Base-by-base conservation (phyloP, 768 basidiomycete species). In the Tremella yokohamensis region DNA sequence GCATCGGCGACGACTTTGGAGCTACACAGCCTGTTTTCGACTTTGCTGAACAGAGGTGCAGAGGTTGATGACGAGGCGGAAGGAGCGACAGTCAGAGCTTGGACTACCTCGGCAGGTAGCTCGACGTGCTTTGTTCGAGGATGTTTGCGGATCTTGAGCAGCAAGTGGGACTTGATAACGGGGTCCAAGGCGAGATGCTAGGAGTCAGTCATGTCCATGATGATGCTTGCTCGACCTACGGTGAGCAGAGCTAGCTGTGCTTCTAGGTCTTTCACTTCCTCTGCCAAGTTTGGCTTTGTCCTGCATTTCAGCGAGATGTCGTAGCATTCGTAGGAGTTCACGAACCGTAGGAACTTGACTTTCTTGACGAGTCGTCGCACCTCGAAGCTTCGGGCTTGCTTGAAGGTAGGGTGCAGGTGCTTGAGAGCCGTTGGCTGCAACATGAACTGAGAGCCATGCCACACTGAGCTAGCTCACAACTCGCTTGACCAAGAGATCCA, bases 381-480 rank as follows among this genome's bases (percentile, higher is more conserved):
- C 78, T 94, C 91, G 60, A 89, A 88, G 0, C 82, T 78, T 72
- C 84, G 89, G 9, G 87, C 86, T 68, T 87, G 89, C 79, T 90
- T 93, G 25, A 86, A 83, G 3, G 85, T 83, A 65, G 87, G 87
- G 62, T 82, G 82, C 8, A 88, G 82, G 63, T 87, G 86, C 71
- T 83, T 87, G 50, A 87, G 70, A 57, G 83, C 83, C 72, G 88
- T 88, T 66, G 88, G 84, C 91, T 94, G 56, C 18, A 40, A 18
- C 39, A 58, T 48, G 3, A 39, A 40, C 52, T 7, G 2, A 13
- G 16, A 49, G 45, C 20, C 16, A 18, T 26, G 42, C 11, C 12
- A 15, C 13, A 48, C 26, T 4, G 15, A 22, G 39, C 11, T 45
- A 45, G 42, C 6, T 16, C 20, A 47, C 44, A 34, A 37, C 34